Evolutionary conservation across 140 eudicot genomes (phyloP), one percentile per base, ranked within the genome.

Genomic region (Bidens hawaiensis): DNA sequence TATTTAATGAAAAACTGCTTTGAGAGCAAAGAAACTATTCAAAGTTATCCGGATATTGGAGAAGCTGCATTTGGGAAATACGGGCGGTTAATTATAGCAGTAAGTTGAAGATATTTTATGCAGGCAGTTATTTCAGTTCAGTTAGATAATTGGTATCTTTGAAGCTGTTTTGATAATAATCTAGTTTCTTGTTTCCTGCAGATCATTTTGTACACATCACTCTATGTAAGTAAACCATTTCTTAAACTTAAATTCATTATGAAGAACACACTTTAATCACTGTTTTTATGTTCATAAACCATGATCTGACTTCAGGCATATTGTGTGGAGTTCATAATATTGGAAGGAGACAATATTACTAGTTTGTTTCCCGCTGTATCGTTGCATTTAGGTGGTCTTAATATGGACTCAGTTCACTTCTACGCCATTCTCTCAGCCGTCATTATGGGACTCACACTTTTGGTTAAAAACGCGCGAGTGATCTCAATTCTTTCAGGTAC

Each of bases 11-110:
- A 78, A 74, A 48, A 68, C 21, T 93, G 99, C 73, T 83, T 93
- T 21, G 99, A 93, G 65, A 88, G 90, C 67, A 80, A 41, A 28
- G 79, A 82, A 23, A 87, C 79, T 21, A 81, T 93, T 19, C 48
- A 81, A 50, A 78, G 90, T 8, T 93, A 78, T 79, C 94, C 95
- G 4, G 99, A 88, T 63, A 81, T 88, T 45, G 99, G 99, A 67
- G 96, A 93, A 74, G 99, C 99, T 49, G 99, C 99, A 47, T 88
- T 93, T 77, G 99, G 99, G 60, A 88, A 75, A 79, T 81, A 79
- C 7, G 99, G 99, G 1, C 97, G 99, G 27, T 77, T 93, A 74
- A 19, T 83, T 18, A 56, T 93, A 66, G 83, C 96, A 13, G 95
- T 93, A 64, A 83, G 97, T 84, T 24, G 8, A 42, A 4, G 51